These are phyloP conservation scores for Pontederia paniculata DNA, from an alignment of 176 grass and related monocot genomes.

Conservation along the genomic window DNA sequence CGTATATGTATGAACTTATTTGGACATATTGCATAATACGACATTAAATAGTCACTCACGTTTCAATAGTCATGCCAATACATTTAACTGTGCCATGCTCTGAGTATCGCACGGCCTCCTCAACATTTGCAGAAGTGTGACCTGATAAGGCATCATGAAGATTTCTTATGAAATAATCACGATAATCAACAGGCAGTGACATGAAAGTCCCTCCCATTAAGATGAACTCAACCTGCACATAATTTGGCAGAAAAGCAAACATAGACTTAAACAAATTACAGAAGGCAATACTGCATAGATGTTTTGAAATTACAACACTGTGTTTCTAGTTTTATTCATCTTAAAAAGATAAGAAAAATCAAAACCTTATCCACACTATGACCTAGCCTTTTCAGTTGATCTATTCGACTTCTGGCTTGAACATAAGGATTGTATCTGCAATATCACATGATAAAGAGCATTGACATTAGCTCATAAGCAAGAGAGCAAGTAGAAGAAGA, in stretches of 20 bases:
- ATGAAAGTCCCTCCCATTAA: conserved; percentile 99
- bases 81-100: conserved; percentile 90
- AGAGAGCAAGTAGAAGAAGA: neutral
- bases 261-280: too few species aligned
- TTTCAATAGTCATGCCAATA: conserved; percentile 99
- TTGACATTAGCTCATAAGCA: neutral
- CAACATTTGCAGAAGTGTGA: conserved; percentile 92
- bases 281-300: too few species aligned
- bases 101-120: conserved; percentile 94
- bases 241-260: neutral
- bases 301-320: too few species aligned
- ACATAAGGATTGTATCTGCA: conserved; percentile 95
- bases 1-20: too few species aligned
- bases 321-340: too few species aligned
- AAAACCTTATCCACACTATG: conserved; percentile 98
- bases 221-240: conserved; percentile 77
- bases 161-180: conserved; percentile 98
- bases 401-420: conserved; percentile 96
- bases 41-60: conserved; percentile 28
- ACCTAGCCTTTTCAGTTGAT: conserved; percentile 94
- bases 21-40: neutral
- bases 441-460: conserved; percentile 2
- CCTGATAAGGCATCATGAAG: conserved; percentile 92
- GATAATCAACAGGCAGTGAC: conserved; percentile 83
- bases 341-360: neutral